Base-by-base conservation (phyloP, 2,329 filamentous ascomycete genomes). In the Penicillium hordei region DNA sequence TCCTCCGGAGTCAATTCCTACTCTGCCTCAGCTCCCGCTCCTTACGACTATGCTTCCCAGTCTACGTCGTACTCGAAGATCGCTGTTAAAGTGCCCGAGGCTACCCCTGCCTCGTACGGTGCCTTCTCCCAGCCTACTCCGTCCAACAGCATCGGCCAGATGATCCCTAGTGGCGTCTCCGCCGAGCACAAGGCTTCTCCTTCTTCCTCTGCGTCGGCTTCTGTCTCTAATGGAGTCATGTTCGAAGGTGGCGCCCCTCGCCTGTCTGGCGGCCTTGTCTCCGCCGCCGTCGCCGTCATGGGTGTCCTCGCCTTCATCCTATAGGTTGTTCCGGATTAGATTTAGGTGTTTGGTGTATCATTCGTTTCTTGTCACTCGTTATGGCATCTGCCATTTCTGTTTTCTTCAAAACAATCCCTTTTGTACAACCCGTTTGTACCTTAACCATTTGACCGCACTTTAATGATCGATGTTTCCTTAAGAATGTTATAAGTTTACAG, bases 151-250 rank as follows among this genome's bases (percentile, higher is more conserved):
- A 25, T 38, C 17, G 55, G 50, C 13, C 33, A 46, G 13, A 46
- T 40, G 33, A 21, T 79, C 19, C 81, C 80, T 29, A 73, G 72
- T 45, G 79, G 80, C 52, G 78, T 76, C n/a, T 25, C 15, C 6
- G 38, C 39, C 23, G 13, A 50, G 25, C n/a, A 52, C 4, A 23
- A 31, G 3, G 74, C 31, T 77, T 77, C 8, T 67, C 74, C 23
- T 64, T 76, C 55, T 68, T 74, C 46, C 70, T 76, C 38, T 67
- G 78, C 63, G 68, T 79, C 64, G 58, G 40, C 58, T 2, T 70
- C 38, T 60, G 68, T 29, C 9, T 66, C 60, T 5, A 48, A 52
- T 49, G 60, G 48, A 6, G 17, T 52, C 12, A 55, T 69, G 57
- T 73, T 73, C 59, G 59, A 60, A 1, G 71, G 71, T 23, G 62